Evolutionary conservation across 169 alveolate species (phyloP).

Genomic region (Neospora caninum): DNA sequence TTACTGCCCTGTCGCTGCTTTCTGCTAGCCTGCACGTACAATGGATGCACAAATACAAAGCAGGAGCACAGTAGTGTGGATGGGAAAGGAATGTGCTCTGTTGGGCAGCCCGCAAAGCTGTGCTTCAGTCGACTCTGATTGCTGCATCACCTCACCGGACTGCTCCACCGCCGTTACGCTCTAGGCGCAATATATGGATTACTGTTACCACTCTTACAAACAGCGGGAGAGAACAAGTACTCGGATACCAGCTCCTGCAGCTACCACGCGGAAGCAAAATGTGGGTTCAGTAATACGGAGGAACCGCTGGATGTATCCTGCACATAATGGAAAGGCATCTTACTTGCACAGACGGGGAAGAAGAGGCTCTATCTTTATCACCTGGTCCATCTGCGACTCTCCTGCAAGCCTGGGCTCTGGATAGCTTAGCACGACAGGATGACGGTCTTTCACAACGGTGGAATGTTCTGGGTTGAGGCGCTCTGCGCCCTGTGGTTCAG

Average conservation of each 20-base stretch:
- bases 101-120: too few relatives aligned
- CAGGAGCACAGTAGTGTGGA: not conserved
- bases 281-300: too few relatives aligned
- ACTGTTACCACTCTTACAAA: too few relatives aligned
- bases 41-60: not conserved
- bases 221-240: too few relatives aligned
- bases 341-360: conserved; percentile 1
- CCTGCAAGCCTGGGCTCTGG: not conserved
- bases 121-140: too few relatives aligned
- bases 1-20: conserved; percentile 12
- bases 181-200: too few relatives aligned
- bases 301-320: too few relatives aligned
- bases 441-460: not conserved
- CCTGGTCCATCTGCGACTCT: not conserved
- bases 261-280: too few relatives aligned
- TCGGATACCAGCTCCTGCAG: too few relatives aligned
- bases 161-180: too few relatives aligned
- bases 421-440: too few relatives aligned
- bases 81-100: not conserved
- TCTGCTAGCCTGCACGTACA: not conserved
- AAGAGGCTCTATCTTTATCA: not conserved
- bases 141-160: too few relatives aligned
- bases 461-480: not conserved
- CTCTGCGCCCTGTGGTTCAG: not conserved
- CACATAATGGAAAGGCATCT: not conserved